Base-by-base conservation (phyloP, 2,329 filamentous ascomycete species). In the Emmonsiellopsis sp. region DNA sequence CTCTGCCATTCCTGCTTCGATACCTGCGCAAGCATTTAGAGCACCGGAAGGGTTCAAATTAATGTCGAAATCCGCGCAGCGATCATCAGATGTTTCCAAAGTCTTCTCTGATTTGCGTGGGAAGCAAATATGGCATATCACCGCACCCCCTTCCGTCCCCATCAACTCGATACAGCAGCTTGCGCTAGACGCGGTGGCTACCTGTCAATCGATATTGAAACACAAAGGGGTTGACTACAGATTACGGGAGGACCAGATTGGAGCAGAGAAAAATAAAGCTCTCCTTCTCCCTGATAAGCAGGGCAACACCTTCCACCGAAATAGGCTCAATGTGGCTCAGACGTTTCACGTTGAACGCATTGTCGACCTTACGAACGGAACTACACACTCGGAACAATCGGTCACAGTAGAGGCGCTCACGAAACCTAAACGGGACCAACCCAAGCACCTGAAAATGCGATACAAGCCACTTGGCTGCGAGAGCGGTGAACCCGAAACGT, bases 81-180 rank as follows among this genome's bases (percentile, higher is more conserved):
- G 65, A 32, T 66, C 53, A 10, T 67, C 68, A 2, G 61, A 56
- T 45, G 59, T 65, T 43, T 62, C 65, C 45, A 66, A 69, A 27
- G 52, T 67, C 27, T 64, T 72, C 42, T 68, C 70, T 39, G 62
- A 72, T 49, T 63, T 74, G 49, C 60, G 60, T 49, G 70, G 69
- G 50, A 77, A 77, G 59, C 70, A 76, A 61, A 59, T 77, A 48
- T 73, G 73, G 65, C 73, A 77, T 56, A 73, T 77, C 53, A 72
- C 71, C 14, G 73, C 72, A 1, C 75, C 75, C 2, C 63, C 69
- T 3, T 70, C 63, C 46, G 65, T 77, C 14, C 70, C 73, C 14
- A 57, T 77, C 36, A 68, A 68, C 6, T 68, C 71, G 47, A 64
- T 77, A 51, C 71, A 74, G 56, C 68, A 74, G 53, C 63, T 77